These are phyloP conservation scores for Lyophyllum semitale DNA, from an alignment of 768 basidiomycete species.

Conservation along the genomic window DNA sequence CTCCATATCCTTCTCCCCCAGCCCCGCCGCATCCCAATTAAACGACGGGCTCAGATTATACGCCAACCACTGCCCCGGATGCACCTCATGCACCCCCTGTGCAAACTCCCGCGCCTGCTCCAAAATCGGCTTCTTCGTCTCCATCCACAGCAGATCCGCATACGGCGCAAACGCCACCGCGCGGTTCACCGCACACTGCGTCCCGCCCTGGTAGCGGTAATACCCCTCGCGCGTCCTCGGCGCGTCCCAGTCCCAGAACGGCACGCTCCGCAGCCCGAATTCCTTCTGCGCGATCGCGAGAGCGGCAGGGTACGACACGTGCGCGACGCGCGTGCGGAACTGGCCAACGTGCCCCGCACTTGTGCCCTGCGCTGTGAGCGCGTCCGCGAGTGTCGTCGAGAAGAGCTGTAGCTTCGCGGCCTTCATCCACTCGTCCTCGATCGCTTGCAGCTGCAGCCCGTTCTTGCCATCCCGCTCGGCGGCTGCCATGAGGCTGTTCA, in stretches of 20 bases:
- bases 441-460: constrained; percentile 78
- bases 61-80: constrained; percentile 92
- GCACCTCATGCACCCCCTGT: constrained; percentile 76
- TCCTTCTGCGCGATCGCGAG: constrained; percentile 76
- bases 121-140: constrained; percentile 93
- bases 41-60: constrained; percentile 96
- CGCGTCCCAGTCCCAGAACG: constrained; percentile 95
- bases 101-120: constrained; percentile 93
- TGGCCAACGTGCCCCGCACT: constrained; percentile 51
- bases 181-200: constrained; percentile 90
- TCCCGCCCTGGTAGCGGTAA: constrained; percentile 97
- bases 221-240: constrained; percentile 95
- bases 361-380: constrained; percentile 61
- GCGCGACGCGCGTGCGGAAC: constrained; percentile 65
- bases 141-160: constrained; percentile 93
- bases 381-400: constrained; percentile 68
- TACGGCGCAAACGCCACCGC: constrained; percentile 93
- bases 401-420: constrained; percentile 82
- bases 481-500: constrained; percentile 80
- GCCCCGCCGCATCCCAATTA: constrained; percentile 93
- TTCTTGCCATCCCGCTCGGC: constrained; percentile 82
- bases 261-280: constrained; percentile 71
- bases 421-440: constrained; percentile 87
- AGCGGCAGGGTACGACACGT: constrained; percentile 69
- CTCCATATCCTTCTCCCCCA: constrained; percentile 84